Base-by-base conservation (phyloP, 768 basidiomycete species). In the Rhodotorula sphaerocarpa region DNA sequence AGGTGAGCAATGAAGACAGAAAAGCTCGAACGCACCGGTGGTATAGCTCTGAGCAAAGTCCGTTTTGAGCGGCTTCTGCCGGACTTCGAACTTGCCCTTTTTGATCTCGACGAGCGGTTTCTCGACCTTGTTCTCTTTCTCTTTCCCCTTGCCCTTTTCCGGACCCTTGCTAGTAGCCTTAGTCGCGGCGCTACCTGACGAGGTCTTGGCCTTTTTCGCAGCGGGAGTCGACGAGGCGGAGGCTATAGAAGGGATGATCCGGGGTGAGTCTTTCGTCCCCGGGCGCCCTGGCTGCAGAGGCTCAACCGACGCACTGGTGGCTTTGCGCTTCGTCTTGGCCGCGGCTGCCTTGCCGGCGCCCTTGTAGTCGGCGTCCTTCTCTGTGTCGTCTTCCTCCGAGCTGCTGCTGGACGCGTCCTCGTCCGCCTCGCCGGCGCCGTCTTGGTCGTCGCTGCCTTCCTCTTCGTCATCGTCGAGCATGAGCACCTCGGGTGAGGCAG, bases 11-110 rank as follows among this genome's bases (percentile, higher is more conserved):
- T 16, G 53, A 55, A 28, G 33, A 3, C n/a, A n/a, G n/a, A n/a
- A n/a, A n/a, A n/a, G 5, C 15, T 42, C 4, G 39, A 41, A 73
- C 79, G 51, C 61, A 86, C 88, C 87, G 80, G 86, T 85, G 70
- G 90, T 79, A 21, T 87, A 88, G 73, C 88, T 86, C 10, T 85
- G 86, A 33, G 50, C 50, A 1, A 25, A 21, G 3, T 57, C 50
- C 7, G 48, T 5, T 9, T 53, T 41, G 21, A 66, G 39, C 31
- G 61, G 43, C 50, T 67, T 70, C 57, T 70, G 70, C 39, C 59
- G 64, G 45, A 58, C 33, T 18, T 67, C 63, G 23, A 73, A 30
- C 50, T 71, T 71, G 28, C 12, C 27, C 1, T 12, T 27, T 36
- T 61, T 46, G 33, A 33, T 25, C 28, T 45, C 21, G 31, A 36